Conservation (phyloP, 2,329 filamentous ascomycete genomes). For the Reticulascus tulasneorum region DNA sequence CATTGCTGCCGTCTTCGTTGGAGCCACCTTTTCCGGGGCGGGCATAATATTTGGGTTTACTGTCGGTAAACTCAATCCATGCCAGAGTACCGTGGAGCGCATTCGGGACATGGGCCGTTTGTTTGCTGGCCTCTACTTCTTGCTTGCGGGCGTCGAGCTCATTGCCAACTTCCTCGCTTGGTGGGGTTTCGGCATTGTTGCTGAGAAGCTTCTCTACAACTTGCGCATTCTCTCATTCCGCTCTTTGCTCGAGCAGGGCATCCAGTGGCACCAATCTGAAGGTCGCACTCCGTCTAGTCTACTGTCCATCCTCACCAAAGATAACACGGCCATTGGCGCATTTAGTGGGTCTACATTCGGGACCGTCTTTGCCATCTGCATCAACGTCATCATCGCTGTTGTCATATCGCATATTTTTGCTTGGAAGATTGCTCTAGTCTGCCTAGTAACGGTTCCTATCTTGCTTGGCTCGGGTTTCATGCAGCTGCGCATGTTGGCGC, state of each 20-base stretch:
- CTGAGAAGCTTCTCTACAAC: slow-evolving; percentile 53
- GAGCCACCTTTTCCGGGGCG: slow-evolving; percentile 52
- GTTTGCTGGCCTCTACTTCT: slow-evolving; percentile 56
- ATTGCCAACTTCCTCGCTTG: slow-evolving; percentile 55
- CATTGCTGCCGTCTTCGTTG: slow-evolving; percentile 48
- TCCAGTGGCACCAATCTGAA: slow-evolving; percentile 55
- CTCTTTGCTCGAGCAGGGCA: slow-evolving; percentile 52
- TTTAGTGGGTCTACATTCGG: slow-evolving; percentile 54
- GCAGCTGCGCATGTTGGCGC: slow-evolving; percentile 44
- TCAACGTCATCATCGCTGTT: slow-evolving; percentile 52
- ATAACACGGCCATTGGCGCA: slow-evolving; percentile 48
- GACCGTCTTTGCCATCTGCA: slow-evolving; percentile 47
- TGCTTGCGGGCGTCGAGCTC: slow-evolving; percentile 56
- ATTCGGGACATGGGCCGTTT: slow-evolving; percentile 48
- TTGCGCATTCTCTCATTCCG: slow-evolving; percentile 53
- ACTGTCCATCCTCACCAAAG: slow-evolving; percentile 51
- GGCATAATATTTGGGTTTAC: slow-evolving; percentile 59
- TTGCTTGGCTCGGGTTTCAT: slow-evolving; percentile 51
- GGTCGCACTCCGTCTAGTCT: slow-evolving; percentile 44
- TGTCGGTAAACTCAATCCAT: slow-evolving; percentile 53
- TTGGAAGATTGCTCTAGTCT: slow-evolving; percentile 57
- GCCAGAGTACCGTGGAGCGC: slow-evolving; percentile 38
- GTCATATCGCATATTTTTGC: slow-evolving; percentile 52
- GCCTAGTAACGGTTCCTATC: slow-evolving; percentile 47
- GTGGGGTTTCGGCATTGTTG: slow-evolving; percentile 51